Base-by-base conservation (phyloP, 257 asterid genomes). In the Solanum ossicruentum region DNA sequence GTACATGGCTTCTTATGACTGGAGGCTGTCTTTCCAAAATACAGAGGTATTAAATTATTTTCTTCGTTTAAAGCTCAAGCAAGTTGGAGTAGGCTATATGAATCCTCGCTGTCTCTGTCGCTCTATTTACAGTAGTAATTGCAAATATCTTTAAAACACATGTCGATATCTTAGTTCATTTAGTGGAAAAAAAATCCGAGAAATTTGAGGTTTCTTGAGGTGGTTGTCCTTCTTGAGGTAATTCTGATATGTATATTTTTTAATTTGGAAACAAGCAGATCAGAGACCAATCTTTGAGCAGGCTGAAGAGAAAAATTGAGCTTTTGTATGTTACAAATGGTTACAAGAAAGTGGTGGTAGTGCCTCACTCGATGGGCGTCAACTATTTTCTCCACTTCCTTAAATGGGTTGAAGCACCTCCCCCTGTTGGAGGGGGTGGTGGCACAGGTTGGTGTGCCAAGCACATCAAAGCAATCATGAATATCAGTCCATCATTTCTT, bases 291-390 rank as follows among this genome's bases (percentile, higher is more conserved):
- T 61, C 95, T 3, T 88, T 95, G 8, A 93, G 97, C 90, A 91
- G 93, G 86, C 90, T 96, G 92, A 96, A 95, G 97, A 95, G 97
- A 90, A 93, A 91, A 87, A 96, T 96, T 84, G 98, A 96, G 95
- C 93, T 91, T 23, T 90, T 96, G 98, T 93, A 93, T 81, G 87
- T 85, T 51, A 90, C 94, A 23, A 96, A 91, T 17, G 97, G 97
- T 10, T 7, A 88, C 61, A 93, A 88, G 87, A 95, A 93, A 85
- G 98, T 95, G 89, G 98, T 93, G 89, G 97, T 93, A 87, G 97
- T 96, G 84, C 99, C 99, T 47, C 99, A 96, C 88, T 96, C 99
- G 3, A 96, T 95, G 98, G 99, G 99, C 5, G 96, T 85, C 1
- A 90, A 88, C 80, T 96, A 96, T 88, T 95, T 96, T 81, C 97